Conservation (phyloP, 768 basidiomycete genomes). For the Rhizopogon vinicolor region DNA sequence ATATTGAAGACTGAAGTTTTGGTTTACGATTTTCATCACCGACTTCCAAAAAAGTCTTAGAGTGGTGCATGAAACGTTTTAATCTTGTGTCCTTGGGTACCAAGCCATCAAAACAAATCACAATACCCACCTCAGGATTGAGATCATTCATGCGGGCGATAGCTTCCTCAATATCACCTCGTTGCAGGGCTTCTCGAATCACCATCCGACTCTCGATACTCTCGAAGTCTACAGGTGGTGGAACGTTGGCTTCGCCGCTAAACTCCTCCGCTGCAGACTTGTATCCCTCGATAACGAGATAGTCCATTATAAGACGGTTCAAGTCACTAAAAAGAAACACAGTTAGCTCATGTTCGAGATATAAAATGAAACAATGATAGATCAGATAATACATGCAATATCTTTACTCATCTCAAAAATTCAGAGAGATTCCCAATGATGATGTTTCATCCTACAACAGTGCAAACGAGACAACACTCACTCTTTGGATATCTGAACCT, state of each 20-base stretch:
- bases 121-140: slow-evolving; percentile 84
- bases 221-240: slow-evolving; percentile 79
- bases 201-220: slow-evolving; percentile 93
- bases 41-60: slow-evolving; percentile 70
- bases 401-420: slow-evolving; percentile 59
- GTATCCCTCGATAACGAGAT: slow-evolving; percentile 96
- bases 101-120: slow-evolving; percentile 5
- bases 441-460: slow-evolving; percentile 53
- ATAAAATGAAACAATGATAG: slow-evolving; percentile 20
- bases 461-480: slow-evolving; percentile 46
- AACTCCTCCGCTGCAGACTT: slow-evolving; percentile 95
- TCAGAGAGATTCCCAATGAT: slow-evolving; percentile 99
- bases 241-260: slow-evolving; percentile 78
- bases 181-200: slow-evolving; percentile 89
- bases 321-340: slow-evolving; percentile 63
- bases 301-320: slow-evolving; percentile 94
- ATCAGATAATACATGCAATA: slow-evolving; percentile 91
- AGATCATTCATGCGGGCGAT: slow-evolving; percentile 94
- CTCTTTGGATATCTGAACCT: slow-evolving; percentile 83
- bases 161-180: slow-evolving; percentile 93
- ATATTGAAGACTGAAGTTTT: slow-evolving; percentile 98
- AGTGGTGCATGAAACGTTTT: slow-evolving; percentile 98
- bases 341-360: slow-evolving; percentile 16
- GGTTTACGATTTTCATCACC: slow-evolving; percentile 75
- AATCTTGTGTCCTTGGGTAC: slow-evolving; percentile 57